Base-by-base conservation (phyloP, 2,329 filamentous ascomycete genomes). In the Neofusicoccum sp. region DNA sequence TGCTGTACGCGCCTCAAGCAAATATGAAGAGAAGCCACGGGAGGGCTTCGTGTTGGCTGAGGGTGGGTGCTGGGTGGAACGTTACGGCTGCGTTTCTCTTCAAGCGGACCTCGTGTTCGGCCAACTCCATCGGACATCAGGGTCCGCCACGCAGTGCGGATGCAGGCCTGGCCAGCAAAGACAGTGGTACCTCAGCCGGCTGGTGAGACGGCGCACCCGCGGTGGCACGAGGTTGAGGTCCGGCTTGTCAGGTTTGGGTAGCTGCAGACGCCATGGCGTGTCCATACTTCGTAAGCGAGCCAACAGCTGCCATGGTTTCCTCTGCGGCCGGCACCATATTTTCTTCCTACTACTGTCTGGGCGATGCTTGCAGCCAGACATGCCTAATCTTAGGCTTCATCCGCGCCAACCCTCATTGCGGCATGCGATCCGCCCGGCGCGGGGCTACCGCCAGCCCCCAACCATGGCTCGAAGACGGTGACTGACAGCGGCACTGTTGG, bases 61-160 rank as follows among this genome's bases (percentile, higher is more conserved):
- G 11, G n/a, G 24, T 24, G 36, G 34, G 20, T 14, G 14, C 24
- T 11, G 12, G 14, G 49, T 53, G 49, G 9, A 54, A 54, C 49
- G 49, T 54, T 54, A 40, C 36, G 33, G 26, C 44, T 20, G 28
- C 28, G 5, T 36, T 36, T 6, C 31, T 36, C n/a, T 26, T n/a
- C n/a, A n/a, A n/a, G 31, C 31, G 33, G 47, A 11, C 47, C 47
- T 51, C 51, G 51, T 56, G 38, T 56, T 24, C 51, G 51, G 51
- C 24, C 28, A 33, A 4, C 24, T 33, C 14, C 45, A 33, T 6
- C 28, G 45, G 45, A 56, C 26, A 43, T 41, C 51, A 56, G 51
- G 51, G 51, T 56, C 51, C 26, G 6, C 36, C 34, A 28, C 16
- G 28, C 36, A 28, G 36, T 20, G 11, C 20, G 16, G 28, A 33